These are phyloP conservation scores for Aureobasidium pullulans DNA, from an alignment of 2,329 filamentous ascomycete species.

Conservation along the genomic window DNA sequence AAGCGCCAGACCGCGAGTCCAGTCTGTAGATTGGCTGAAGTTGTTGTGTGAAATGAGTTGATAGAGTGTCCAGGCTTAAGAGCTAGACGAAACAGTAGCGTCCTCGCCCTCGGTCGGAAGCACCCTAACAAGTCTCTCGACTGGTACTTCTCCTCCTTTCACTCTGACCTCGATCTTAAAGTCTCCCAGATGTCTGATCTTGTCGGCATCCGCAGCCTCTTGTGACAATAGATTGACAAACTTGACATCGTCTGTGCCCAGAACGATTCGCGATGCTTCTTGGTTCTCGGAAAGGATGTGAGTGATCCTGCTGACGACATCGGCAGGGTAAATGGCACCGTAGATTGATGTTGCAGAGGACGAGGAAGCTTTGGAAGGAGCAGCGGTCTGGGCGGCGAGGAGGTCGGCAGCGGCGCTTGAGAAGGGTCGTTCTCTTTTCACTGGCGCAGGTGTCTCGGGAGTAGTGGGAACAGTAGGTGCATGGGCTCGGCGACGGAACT, in stretches of 20 bases:
- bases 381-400: slow-evolving; percentile 17
- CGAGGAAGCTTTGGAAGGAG: slow-evolving; percentile 17
- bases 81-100: neutral
- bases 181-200: slow-evolving; percentile 47
- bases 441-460: slow-evolving; percentile 10
- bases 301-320: slow-evolving; percentile 44
- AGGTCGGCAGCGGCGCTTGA: slow-evolving; percentile 14
- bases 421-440: slow-evolving; percentile 14
- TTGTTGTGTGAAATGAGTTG: too few species aligned
- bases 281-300: slow-evolving; percentile 44
- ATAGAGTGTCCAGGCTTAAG: neutral
- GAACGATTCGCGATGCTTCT: slow-evolving; percentile 43
- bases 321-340: slow-evolving; percentile 48
- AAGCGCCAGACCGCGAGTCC: too few species aligned
- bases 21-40: too few species aligned
- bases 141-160: slow-evolving; percentile 36
- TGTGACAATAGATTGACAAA: slow-evolving; percentile 36
- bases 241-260: slow-evolving; percentile 43
- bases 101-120: neutral
- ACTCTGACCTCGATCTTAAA: slow-evolving; percentile 46
- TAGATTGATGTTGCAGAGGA: slow-evolving; percentile 35
- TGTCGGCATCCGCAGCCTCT: slow-evolving; percentile 30
- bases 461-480: slow-evolving; percentile 25
- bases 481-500: slow-evolving; percentile 39
- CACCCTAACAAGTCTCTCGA: slow-evolving; percentile 38